Evolutionary conservation across 208 protist genomes (phyloP), one percentile per base, ranked within the genome.

Genomic region (Leishmania tarentolae): DNA sequence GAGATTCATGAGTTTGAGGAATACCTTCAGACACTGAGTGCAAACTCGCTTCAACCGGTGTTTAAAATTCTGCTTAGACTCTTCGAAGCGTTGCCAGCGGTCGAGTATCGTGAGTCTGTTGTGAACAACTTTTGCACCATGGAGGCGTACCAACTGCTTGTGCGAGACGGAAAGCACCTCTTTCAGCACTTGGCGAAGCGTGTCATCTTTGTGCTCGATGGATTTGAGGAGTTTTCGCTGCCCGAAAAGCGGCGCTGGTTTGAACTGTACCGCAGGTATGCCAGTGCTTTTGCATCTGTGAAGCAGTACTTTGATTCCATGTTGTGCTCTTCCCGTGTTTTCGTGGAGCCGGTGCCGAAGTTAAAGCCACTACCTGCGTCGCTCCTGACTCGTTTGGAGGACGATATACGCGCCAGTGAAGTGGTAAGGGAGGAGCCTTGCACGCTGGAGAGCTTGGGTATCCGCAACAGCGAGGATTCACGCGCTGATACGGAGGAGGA

Each of bases 121-220:
- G 87, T 96, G 19, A 87, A 94, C 74, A 96, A 96, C 75, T 96
- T 93, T 79, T 92, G 88, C 81, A 93, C 93, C 0, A 79, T 94
- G 65, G 88, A 93, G 78, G 91, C 93, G 13, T 92, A 92, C 80
- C 86, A 94, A 57, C 83, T 84, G 8, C 13, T 96, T 35, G 65
- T 96, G 11, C 69, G 82, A 24, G 93, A 96, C 50, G 90, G 87
- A 0, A 96, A 96, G 71, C 78, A 61, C 8, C 70, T 95, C 0
- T 95, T 93, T 77, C 86, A 94, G 69, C 61, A 92, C 3, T 85
- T 95, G 50, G 91, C 93, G 7, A 90, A 91, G 46, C 83, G 89
- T n/a, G 72, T 91, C 24, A 85, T 95, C 42, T 92, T 88, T 57
- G 76, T 94, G 21, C 83, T 96, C 47, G 86, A 92, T 50, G 86